These are phyloP conservation scores for Xylaria sp. DNA, from an alignment of 2,329 filamentous ascomycete genomes.

Conservation along the genomic window DNA sequence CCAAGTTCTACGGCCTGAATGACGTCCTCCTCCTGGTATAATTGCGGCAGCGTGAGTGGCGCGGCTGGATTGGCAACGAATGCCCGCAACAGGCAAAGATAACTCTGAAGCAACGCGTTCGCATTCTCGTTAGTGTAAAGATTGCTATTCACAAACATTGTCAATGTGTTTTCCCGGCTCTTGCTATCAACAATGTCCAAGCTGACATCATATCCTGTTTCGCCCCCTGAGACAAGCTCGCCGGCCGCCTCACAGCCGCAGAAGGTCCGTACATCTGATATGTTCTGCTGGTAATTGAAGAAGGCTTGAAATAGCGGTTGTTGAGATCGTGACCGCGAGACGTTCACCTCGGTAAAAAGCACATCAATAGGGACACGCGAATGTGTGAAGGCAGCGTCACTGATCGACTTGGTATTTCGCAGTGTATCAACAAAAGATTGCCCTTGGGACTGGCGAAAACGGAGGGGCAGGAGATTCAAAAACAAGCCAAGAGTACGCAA, in stretches of 20 bases:
- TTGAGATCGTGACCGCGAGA: slow-evolving; percentile 8
- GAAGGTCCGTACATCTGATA: not conserved
- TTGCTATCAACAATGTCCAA: slow-evolving; percentile 11
- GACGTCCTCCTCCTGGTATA: no score
- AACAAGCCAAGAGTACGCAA: slow-evolving; percentile 15
- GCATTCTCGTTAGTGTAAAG: not conserved
- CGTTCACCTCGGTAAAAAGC: slow-evolving; percentile 5
- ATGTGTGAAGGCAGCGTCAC: slow-evolving; percentile 3
- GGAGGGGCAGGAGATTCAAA: slow-evolving; percentile 20
- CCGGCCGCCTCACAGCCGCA: slow-evolving; percentile 15
- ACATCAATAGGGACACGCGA: slow-evolving; percentile 21
- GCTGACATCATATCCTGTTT: slow-evolving; percentile 12
- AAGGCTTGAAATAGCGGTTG: slow-evolving; percentile 23
- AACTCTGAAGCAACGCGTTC: not conserved
- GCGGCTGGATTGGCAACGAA: not conserved
- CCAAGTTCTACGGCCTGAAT: no score
- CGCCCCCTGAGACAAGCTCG: slow-evolving; percentile 2
- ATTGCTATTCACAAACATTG: not conserved
- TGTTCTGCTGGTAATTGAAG: slow-evolving; percentile 17
- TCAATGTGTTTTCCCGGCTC: not conserved
- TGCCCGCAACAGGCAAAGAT: not conserved
- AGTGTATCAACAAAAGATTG: slow-evolving; percentile 1
- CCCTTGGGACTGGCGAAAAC: not conserved
- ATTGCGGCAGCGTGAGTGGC: no score
- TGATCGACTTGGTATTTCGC: not conserved